A percentile compares a stretch with the other conserved stretches of the same genome.
Evolutionary conservation across 139 green algal species (phyloP).

Genomic region (Micractinium conductrix): DNA sequence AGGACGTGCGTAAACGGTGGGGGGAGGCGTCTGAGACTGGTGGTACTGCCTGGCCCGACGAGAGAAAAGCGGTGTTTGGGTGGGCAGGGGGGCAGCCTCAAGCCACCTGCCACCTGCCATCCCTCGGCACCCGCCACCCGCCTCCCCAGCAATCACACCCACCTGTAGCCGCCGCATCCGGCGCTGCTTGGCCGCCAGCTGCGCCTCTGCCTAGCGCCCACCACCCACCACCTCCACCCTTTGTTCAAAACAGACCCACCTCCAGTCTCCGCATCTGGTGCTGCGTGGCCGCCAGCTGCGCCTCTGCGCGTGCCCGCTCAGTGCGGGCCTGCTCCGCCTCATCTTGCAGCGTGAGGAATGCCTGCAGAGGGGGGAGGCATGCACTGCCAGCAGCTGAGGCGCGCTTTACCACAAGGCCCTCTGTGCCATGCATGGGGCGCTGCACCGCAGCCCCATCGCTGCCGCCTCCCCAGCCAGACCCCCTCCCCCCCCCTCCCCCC

Average conservation of each 20-base stretch:
- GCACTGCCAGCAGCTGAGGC: no score
- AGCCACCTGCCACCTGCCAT: background rate
- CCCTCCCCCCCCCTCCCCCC: no score
- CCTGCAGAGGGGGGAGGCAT: background rate
- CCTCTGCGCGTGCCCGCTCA: background rate
- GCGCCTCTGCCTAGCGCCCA: background rate
- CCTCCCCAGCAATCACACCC: background rate
- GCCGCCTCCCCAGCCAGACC: no score
- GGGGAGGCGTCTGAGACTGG: no score
- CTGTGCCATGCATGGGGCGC: no score
- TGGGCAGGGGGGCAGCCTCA: background rate
- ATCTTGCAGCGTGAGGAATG: background rate
- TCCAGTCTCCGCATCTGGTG: background rate
- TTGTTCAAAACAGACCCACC: no score
- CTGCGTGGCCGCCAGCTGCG: background rate
- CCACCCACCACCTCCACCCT: no score
- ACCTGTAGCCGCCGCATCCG: background rate
- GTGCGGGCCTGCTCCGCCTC: conserved; percentile 5
- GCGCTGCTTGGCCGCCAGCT: background rate
- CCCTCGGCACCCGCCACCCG: background rate
- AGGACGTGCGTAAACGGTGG: no score
- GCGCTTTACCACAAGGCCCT: no score
- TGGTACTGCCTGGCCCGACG: no score
- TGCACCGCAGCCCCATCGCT: no score
- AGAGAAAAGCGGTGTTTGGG: background rate